Conservation (phyloP, 306 rosid species). For the Comarum palustre region DNA sequence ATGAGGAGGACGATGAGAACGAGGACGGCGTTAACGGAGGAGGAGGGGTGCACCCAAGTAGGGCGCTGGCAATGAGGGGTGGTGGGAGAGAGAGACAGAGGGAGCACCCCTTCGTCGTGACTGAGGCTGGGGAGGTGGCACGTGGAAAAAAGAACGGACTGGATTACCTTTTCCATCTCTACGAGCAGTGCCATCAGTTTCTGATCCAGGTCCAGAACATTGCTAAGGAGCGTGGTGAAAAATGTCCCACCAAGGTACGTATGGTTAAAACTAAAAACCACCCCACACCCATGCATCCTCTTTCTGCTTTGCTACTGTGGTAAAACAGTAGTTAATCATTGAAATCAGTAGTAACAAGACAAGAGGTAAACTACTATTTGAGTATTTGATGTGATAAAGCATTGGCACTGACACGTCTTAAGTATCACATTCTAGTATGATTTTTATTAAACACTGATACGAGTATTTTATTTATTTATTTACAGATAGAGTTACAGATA, state of each 20-base stretch:
- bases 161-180: constrained; percentile 85
- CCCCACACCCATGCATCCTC: neutral
- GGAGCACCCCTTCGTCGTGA: constrained; percentile 92
- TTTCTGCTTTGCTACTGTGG: neutral
- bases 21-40: neutral
- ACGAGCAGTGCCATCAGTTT: constrained; percentile 89
- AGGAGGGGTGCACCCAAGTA: neutral
- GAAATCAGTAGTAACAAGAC: neutral
- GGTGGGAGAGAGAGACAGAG: constrained; percentile 56
- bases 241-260: constrained; percentile 92
- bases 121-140: constrained; percentile 98
- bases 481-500: no score
- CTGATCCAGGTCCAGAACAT: constrained; percentile 80
- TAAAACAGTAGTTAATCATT: constrained; percentile 11
- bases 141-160: constrained; percentile 98
- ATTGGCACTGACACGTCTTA: no score
- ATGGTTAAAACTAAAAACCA: neutral
- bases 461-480: no score
- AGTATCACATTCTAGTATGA: no score
- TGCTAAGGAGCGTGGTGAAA: constrained; percentile 89
- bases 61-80: neutral
- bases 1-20: constrained; percentile 29
- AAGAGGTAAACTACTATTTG: neutral
- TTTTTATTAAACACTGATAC: no score
- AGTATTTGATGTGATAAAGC: no score